These are phyloP conservation scores for Metschnikowia peoriensis DNA, from an alignment of 805 yeast genomes.

Conservation along the genomic window DNA sequence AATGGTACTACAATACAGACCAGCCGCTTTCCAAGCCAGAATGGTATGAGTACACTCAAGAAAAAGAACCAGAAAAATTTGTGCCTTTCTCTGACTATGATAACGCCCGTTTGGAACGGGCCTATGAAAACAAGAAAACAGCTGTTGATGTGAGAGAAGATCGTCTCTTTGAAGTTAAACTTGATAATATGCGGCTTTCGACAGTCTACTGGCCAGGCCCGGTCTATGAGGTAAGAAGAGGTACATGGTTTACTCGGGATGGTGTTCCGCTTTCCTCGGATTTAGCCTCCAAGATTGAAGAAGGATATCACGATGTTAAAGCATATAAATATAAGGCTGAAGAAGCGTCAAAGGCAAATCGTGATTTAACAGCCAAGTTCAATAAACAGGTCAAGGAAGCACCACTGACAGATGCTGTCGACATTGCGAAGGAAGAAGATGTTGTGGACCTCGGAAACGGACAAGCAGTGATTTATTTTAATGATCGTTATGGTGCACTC, in stretches of 20 bases:
- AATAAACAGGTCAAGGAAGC: conserved; percentile 16
- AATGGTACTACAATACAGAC: conserved; percentile 87
- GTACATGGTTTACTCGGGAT: conserved; percentile 72
- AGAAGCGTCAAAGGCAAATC: conserved; percentile 12
- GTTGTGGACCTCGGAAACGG: conserved; percentile 33
- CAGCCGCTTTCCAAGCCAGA: conserved; percentile 67
- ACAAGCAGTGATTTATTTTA: conserved; percentile 38
- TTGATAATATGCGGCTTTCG: conserved; percentile 48
- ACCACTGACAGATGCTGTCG: conserved; percentile 12
- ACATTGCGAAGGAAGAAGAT: conserved; percentile 27
- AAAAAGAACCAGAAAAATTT: conserved; percentile 55
- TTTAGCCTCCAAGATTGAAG: conserved; percentile 59
- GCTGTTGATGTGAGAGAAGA: conserved; percentile 75
- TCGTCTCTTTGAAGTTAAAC: conserved; percentile 68
- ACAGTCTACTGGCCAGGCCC: conserved; percentile 94
- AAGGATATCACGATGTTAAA: conserved; percentile 42
- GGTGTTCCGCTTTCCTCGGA: conserved; percentile 53
- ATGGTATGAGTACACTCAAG: conserved; percentile 52
- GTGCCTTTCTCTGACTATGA: conserved; percentile 67
- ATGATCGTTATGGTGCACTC: conserved; percentile 45
- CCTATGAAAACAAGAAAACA: conserved; percentile 24
- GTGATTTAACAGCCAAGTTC: conserved; percentile 21
- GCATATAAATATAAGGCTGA: conserved; percentile 16
- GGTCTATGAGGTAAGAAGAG: conserved; percentile 74
- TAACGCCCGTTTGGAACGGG: conserved; percentile 56